Evolutionary conservation across 2,329 filamentous ascomycete genomes (phyloP), one percentile per base, ranked within the genome.

Genomic region (Fusarium liriodendri): DNA sequence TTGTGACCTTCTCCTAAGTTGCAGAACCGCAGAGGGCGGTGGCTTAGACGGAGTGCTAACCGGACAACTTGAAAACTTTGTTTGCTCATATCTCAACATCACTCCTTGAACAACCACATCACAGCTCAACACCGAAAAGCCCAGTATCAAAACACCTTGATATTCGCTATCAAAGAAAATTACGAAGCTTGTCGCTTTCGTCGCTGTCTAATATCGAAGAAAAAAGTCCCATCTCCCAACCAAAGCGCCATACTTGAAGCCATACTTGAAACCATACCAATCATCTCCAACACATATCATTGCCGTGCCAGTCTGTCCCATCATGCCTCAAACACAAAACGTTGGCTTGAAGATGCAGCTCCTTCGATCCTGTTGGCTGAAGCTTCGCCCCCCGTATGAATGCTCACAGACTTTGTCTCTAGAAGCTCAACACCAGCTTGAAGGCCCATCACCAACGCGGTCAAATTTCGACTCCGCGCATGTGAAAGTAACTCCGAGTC

Each of bases 141-240:
- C 8, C 16, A 5, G 16, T 32, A 32, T 32, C 18, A 32, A 54
- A 52, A 54, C 47, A 20, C 47, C 47, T 14, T 54, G 27, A 54
- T 60, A 60, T 52, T 65, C 55, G 55, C 55, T 58, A 35, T 35
- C 54, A 18, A 20, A 62, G 42, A 29, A 38, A 40, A 54, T 27
- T 60, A 61, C 18, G 11, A 27, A 20, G 42, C 33, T 62, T 61
- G 33, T 37, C 62, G 63, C 64, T 57, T 55, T 54, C 62, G 35
- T 60, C 50, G 60, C 61, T 67, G 59, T 73, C 73, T 76, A 76
- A 64, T 52, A 37, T 61, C 42, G 60, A 67, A 42, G 13, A 22
- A 61, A 67, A 66, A 50, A 55, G 61, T 42, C 45, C 25, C 58
- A 62, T 60, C 50, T 62, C 61, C 65, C 54, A 69, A 64, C 50